These are phyloP conservation scores for Curvularia sp. DNA, from an alignment of 2,329 filamentous ascomycete species.

Conservation along the genomic window DNA sequence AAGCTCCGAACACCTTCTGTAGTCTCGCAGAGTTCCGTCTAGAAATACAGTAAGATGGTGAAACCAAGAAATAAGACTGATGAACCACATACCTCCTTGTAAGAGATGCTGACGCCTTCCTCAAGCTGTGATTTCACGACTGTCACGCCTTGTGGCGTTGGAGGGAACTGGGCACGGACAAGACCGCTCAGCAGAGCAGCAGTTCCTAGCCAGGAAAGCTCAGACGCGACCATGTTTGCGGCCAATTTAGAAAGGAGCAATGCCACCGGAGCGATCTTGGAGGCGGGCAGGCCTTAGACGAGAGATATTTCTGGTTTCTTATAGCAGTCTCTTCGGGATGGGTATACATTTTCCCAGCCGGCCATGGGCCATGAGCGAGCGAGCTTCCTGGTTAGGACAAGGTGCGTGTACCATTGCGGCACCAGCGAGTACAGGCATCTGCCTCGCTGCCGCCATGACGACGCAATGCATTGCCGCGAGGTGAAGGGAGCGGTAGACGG, in stretches of 20 bases:
- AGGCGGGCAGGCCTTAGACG: neutral
- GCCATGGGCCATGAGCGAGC: conserved; percentile 6
- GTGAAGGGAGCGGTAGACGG: conserved; percentile 24
- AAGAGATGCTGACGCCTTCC: conserved; percentile 52
- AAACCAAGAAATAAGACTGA: neutral
- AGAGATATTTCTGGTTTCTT: neutral
- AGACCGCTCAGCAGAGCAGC: conserved; percentile 24
- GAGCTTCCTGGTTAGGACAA: conserved; percentile 38
- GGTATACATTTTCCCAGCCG: neutral
- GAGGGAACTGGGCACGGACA: conserved; percentile 49
- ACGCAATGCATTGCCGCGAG: conserved; percentile 15
- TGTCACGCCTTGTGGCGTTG: conserved; percentile 48
- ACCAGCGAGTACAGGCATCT: conserved; percentile 15
- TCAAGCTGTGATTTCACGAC: conserved; percentile 51
- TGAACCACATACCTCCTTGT: conserved; percentile 51
- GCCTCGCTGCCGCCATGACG: conserved; percentile 22
- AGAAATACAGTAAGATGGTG: neutral
- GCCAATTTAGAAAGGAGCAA: neutral
- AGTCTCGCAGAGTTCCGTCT: conserved; percentile 62
- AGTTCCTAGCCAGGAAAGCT: conserved; percentile 21
- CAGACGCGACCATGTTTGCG: conserved; percentile 17
- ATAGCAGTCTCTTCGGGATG: neutral
- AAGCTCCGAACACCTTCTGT: conserved; percentile 64
- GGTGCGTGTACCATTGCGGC: conserved; percentile 22
- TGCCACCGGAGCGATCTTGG: neutral